phyloP scores from a whole-genome alignment of 2,329 filamentous ascomycete species.

The Penicillium sp. region DNA sequence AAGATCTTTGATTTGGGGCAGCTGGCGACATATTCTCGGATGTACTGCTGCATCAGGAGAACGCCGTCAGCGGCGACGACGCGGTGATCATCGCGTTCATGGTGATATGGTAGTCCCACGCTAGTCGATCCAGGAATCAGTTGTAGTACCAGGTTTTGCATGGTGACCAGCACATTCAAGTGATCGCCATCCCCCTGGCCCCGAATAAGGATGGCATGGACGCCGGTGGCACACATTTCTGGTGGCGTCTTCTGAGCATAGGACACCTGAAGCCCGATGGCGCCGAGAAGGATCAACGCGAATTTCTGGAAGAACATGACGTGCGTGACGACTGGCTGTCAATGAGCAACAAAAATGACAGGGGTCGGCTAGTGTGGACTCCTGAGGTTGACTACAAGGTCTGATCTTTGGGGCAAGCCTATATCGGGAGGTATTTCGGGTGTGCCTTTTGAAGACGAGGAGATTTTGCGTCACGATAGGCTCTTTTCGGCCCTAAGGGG shows the following conservation, averaged over 20 bases:
- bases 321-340: constrained; percentile 9
- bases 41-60: constrained; percentile 23
- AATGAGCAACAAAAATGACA: no score
- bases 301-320: constrained; percentile 11
- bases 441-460: no score
- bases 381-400: no score
- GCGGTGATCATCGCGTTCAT: constrained; percentile 16
- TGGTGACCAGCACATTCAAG: constrained; percentile 22
- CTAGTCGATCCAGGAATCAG: constrained; percentile 24
- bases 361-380: no score
- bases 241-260: constrained; percentile 12
- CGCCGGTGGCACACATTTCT: constrained; percentile 18
- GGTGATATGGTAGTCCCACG: constrained; percentile 22
- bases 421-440: no score
- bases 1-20: constrained; percentile 23
- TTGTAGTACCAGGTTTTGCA: constrained; percentile 21
- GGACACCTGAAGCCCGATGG: constrained; percentile 1
- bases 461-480: no score
- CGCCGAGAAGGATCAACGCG: constrained; percentile 1
- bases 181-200: constrained; percentile 24
- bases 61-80: constrained; percentile 16
- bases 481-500: no score
- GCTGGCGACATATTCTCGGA: constrained; percentile 18
- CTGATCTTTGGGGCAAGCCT: no score
- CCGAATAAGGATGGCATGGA: constrained; percentile 24